These are phyloP conservation scores for Chamaecrista fasciculata DNA, from an alignment of 306 rosid species.

Conservation along the genomic window DNA sequence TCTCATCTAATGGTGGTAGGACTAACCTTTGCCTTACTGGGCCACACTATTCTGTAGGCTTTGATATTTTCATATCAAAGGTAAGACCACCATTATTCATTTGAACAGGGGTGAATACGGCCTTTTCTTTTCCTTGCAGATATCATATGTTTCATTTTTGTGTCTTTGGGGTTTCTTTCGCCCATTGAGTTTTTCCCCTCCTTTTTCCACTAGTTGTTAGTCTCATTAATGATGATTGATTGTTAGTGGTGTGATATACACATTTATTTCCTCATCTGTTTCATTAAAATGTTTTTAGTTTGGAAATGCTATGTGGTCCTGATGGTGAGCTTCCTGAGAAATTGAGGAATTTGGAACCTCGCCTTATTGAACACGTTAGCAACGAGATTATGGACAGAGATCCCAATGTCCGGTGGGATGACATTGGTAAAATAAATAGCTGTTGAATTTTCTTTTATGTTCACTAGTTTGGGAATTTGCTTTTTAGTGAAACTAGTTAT, in stretches of 20 bases:
- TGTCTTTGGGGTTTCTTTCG: background rate
- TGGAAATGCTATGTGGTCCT: slow-evolving; percentile 89
- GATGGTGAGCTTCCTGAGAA: slow-evolving; percentile 99
- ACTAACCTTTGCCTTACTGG: background rate
- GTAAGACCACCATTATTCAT: slow-evolving; percentile 13
- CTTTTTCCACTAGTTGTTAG: slow-evolving; percentile 11
- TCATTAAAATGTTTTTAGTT: slow-evolving; percentile 45
- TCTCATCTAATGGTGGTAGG: slow-evolving; percentile 2
- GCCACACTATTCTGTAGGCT: background rate
- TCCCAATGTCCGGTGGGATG: slow-evolving; percentile 90
- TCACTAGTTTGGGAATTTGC: slow-evolving; percentile 21
- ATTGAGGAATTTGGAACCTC: slow-evolving; percentile 91
- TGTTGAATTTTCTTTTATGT: slow-evolving; percentile 24
- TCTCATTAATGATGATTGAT: slow-evolving; percentile 12
- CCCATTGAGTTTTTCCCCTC: background rate
- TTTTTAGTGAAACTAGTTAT: slow-evolving; percentile 28
- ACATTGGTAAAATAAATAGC: slow-evolving; percentile 57
- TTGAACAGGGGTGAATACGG: background rate
- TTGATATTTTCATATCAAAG: background rate
- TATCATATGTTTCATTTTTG: background rate
- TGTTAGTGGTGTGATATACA: slow-evolving; percentile 14
- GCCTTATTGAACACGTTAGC: slow-evolving; percentile 93
- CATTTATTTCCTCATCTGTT: slow-evolving; percentile 30
- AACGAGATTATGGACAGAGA: slow-evolving; percentile 94
- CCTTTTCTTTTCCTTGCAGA: slow-evolving; percentile 2